These are phyloP conservation scores for Apiotrichum porosum DNA, from an alignment of 1,284 basidiomycete species.

Conservation along the genomic window DNA sequence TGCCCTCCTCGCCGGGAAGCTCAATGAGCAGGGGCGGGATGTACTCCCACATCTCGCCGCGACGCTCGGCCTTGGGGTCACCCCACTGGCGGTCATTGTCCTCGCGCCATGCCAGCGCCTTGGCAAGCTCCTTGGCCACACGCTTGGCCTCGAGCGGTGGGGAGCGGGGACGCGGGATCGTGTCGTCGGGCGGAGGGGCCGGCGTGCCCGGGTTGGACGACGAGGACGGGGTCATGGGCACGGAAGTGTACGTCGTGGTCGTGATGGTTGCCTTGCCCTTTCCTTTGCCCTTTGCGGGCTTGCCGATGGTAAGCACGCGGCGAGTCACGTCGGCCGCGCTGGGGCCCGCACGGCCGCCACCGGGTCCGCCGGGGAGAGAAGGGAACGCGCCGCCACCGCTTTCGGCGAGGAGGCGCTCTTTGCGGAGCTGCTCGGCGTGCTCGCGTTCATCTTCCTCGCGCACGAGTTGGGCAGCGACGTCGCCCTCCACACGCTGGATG, in stretches of 20 bases:
- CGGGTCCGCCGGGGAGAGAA: constrained; percentile 18
- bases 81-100: constrained; percentile 41
- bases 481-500: constrained; percentile 31
- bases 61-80: constrained; percentile 26
- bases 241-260: constrained; percentile 26
- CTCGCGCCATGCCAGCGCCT: constrained; percentile 23
- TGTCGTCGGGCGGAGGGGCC: constrained; percentile 7
- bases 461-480: constrained; percentile 35
- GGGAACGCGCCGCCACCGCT: constrained; percentile 47
- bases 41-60: constrained; percentile 14
- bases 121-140: constrained; percentile 31
- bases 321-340: constrained; percentile 5
- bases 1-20: constrained; percentile 17
- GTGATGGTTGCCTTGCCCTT: constrained; percentile 33
- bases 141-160: constrained; percentile 27
- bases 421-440: constrained; percentile 25
- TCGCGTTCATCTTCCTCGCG: constrained; percentile 35
- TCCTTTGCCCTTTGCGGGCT: constrained; percentile 18
- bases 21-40: constrained; percentile 5
- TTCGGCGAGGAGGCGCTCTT: constrained; percentile 27
- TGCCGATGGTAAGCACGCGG: constrained; percentile 21
- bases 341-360: not conserved
- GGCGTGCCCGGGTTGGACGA: not conserved
- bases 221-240: constrained; percentile 1
- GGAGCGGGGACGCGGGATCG: constrained; percentile 29